Conservation (phyloP, 805 yeast genomes). For the Scheffersomyces lignosus region DNA sequence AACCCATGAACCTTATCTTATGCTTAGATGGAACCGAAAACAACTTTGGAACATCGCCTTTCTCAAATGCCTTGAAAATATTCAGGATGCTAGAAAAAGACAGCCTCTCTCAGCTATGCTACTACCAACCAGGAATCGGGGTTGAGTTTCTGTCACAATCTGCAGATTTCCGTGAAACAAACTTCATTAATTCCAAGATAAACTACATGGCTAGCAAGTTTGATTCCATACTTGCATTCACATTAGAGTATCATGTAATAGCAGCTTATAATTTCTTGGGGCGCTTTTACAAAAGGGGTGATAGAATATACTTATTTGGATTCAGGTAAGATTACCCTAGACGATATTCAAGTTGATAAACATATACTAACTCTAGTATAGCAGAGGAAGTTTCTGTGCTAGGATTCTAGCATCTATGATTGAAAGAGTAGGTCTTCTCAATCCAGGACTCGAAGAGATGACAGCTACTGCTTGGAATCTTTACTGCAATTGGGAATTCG, state of each 20-base stretch:
- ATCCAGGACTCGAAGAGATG: conserved; percentile 55
- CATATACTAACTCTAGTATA: conserved; percentile 6
- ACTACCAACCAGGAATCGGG: conserved; percentile 72
- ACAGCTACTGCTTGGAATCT: conserved; percentile 62
- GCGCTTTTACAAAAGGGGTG: conserved; percentile 49
- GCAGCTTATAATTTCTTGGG: conserved; percentile 57
- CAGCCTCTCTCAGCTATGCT: conserved; percentile 48
- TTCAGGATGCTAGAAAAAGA: conserved; percentile 53
- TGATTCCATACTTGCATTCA: conserved; percentile 53
- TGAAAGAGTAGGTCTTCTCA: conserved; percentile 60
- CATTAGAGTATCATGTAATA: conserved; percentile 56
- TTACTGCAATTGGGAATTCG: conserved; percentile 58
- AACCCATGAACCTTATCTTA: conserved; percentile 45
- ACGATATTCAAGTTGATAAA: background rate
- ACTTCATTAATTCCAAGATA: conserved; percentile 9
- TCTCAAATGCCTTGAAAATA: conserved; percentile 54
- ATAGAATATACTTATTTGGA: conserved; percentile 57
- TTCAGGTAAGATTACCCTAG: conserved; percentile 34
- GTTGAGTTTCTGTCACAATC: conserved; percentile 45
- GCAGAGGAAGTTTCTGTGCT: conserved; percentile 66
- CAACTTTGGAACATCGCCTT: conserved; percentile 56
- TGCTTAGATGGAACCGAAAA: conserved; percentile 67
- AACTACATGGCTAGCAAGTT: conserved; percentile 11
- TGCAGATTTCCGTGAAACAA: conserved; percentile 18
- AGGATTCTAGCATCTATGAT: conserved; percentile 66